These are phyloP conservation scores for Croton laevigatus DNA, from an alignment of 441 rosid genomes.

Conservation along the genomic window DNA sequence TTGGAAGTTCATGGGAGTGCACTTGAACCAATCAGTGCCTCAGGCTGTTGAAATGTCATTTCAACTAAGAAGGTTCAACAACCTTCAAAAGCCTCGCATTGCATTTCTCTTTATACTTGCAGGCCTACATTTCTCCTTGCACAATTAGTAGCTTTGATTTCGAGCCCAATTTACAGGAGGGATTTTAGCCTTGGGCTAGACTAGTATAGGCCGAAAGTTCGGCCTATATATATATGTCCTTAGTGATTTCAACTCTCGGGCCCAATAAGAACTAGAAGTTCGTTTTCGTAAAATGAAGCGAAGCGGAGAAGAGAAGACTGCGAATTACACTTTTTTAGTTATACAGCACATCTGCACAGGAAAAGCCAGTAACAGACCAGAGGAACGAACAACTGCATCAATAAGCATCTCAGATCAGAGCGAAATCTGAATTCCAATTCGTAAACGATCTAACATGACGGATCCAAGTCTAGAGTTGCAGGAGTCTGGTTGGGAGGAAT, in stretches of 20 bases:
- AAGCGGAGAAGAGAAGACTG: not conserved
- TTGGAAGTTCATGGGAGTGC: no score
- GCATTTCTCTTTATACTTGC: no score
- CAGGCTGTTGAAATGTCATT: no score
- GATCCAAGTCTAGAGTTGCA: constrained; percentile 65
- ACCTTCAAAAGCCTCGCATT: no score
- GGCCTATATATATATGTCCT: not conserved
- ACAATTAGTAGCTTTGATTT: no score
- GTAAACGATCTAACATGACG: constrained; percentile 25
- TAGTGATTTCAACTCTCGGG: not conserved
- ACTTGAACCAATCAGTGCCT: no score
- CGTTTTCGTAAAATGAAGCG: not conserved
- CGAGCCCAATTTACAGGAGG: no score
- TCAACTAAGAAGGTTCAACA: no score
- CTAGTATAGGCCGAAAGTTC: not conserved
- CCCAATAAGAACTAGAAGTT: not conserved
- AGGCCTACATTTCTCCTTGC: no score
- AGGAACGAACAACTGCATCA: not conserved
- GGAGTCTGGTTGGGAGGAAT: constrained; percentile 98
- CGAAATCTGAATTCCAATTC: not conserved
- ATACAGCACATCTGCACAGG: not conserved
- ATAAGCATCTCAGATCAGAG: not conserved
- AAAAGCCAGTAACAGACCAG: not conserved
- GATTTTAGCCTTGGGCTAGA: no score
- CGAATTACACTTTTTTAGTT: not conserved